A percentile compares a stretch with the other conserved stretches of the same genome.
phyloP scores from a whole-genome alignment of 305 asterid species.

The Fraxinus sp. region DNA sequence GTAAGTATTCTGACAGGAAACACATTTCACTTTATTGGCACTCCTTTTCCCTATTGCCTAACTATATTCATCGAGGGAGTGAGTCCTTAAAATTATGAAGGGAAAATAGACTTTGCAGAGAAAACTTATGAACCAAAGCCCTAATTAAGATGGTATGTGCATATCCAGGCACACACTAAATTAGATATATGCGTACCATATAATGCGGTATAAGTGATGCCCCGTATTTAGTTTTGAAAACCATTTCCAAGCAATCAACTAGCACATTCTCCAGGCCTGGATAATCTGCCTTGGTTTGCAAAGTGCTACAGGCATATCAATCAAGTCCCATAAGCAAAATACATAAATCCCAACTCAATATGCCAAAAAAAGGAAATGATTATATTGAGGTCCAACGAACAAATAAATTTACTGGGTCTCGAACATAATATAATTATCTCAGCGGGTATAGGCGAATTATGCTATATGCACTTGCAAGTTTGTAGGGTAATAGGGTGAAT shows the following conservation, averaged over 20 bases:
- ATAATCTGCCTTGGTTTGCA: conserved; percentile 69
- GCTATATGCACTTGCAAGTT: not conserved
- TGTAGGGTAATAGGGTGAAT: not conserved
- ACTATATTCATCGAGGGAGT: not conserved
- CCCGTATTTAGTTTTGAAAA: conserved; percentile 80
- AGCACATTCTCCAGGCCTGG: conserved; percentile 75
- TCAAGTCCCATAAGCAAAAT: not conserved
- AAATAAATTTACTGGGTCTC: conserved; percentile 1
- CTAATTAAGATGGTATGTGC: not conserved
- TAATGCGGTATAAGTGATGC: conserved; percentile 86
- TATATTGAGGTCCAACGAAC: not conserved
- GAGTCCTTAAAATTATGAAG: not conserved
- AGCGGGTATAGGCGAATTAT: not conserved
- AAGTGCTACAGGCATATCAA: conserved; percentile 46
- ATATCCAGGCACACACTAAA: not conserved
- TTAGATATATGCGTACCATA: conserved; percentile 49
- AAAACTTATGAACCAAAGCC: not conserved
- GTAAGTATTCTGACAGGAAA: not conserved
- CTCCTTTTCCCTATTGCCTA: not conserved
- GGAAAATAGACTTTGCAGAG: not conserved
- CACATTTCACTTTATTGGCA: not conserved
- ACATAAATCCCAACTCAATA: not conserved
- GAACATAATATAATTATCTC: not conserved
- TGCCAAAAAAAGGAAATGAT: not conserved
- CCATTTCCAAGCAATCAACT: conserved; percentile 71